Percentiles rank a stretch among this genome's conserved stretches.
phyloP scores from a whole-genome alignment of 2,329 filamentous ascomycete genomes.

The Fusarium concolor region DNA sequence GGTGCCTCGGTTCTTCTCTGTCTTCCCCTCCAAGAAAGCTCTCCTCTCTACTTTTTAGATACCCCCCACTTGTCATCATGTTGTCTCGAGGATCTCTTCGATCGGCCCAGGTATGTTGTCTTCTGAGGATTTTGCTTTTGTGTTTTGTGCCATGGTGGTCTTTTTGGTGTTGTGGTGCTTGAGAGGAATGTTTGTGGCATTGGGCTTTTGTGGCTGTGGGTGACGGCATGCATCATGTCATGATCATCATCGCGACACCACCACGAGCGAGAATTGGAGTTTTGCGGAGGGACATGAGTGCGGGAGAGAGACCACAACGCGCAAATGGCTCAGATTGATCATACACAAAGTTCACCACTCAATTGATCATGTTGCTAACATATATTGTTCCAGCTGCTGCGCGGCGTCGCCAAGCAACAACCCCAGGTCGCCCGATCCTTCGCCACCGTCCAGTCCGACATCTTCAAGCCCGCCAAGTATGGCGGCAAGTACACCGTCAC shows the following conservation, averaged over 20 bases:
- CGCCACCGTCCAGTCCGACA: constrained; percentile 90
- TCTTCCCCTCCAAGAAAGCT: constrained; percentile 26
- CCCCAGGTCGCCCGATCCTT: constrained; percentile 67
- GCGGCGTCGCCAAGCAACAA: constrained; percentile 61
- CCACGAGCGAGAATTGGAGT: constrained; percentile 5
- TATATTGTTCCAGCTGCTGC: constrained; percentile 59
- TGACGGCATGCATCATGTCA: constrained; percentile 33
- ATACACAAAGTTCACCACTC: neutral
- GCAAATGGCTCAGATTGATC: constrained; percentile 12
- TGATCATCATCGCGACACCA: constrained; percentile 31
- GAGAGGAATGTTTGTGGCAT: neutral
- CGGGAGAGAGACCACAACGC: neutral
- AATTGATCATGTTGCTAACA: constrained; percentile 43
- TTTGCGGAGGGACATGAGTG: neutral
- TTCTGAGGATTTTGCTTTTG: neutral
- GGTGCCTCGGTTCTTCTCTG: constrained; percentile 11
- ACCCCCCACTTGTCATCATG: constrained; percentile 57
- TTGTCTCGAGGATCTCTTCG: constrained; percentile 68
- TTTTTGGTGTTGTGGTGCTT: neutral
- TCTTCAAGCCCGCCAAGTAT: constrained; percentile 99
- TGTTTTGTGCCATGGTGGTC: constrained; percentile 18
- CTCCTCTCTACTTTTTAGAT: constrained; percentile 34
- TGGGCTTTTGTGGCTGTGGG: constrained; percentile 1
- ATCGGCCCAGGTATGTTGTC: constrained; percentile 65
- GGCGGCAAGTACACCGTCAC: constrained; percentile 99